phyloP scores from a whole-genome alignment of 257 asterid genomes.

The Rehmannia glutinosa region DNA sequence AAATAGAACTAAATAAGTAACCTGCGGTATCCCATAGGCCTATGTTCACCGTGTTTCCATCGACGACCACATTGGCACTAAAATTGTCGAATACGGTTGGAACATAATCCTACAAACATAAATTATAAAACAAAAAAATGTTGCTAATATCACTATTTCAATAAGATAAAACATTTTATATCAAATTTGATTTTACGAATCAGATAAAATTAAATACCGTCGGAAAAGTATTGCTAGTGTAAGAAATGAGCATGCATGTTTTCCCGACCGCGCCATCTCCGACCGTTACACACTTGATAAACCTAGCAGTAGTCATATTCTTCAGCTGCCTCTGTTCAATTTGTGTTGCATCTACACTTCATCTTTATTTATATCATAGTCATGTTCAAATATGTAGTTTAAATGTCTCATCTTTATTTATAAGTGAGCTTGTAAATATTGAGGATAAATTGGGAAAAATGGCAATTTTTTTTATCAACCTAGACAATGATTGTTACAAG shows the following conservation, averaged over 20 bases:
- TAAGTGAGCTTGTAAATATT: neutral
- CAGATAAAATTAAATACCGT: slow-evolving; percentile 27
- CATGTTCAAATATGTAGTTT: neutral
- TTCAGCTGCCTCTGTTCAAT: neutral
- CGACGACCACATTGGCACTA: slow-evolving; percentile 86
- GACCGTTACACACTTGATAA: slow-evolving; percentile 78
- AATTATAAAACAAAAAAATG: neutral
- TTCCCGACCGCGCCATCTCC: slow-evolving; percentile 92
- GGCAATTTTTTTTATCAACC: too few species aligned
- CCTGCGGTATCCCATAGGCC: slow-evolving; percentile 98
- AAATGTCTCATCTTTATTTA: neutral
- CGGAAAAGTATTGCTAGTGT: slow-evolving; percentile 78
- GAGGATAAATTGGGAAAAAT: neutral
- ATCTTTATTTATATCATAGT: slow-evolving; percentile 8
- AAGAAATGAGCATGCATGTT: slow-evolving; percentile 87
- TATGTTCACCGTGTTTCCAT: slow-evolving; percentile 78
- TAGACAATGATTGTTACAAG: slow-evolving; percentile 37
- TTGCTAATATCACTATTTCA: neutral
- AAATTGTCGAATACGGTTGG: slow-evolving; percentile 89
- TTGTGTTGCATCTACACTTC: neutral
- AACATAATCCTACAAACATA: slow-evolving; percentile 59
- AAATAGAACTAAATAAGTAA: neutral
- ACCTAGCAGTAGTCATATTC: slow-evolving; percentile 60
- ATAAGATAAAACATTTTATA: too few species aligned
- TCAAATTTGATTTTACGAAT: too few species aligned